Conservation (phyloP, 441 rosid genomes). For the Erodium chrysanthum region DNA sequence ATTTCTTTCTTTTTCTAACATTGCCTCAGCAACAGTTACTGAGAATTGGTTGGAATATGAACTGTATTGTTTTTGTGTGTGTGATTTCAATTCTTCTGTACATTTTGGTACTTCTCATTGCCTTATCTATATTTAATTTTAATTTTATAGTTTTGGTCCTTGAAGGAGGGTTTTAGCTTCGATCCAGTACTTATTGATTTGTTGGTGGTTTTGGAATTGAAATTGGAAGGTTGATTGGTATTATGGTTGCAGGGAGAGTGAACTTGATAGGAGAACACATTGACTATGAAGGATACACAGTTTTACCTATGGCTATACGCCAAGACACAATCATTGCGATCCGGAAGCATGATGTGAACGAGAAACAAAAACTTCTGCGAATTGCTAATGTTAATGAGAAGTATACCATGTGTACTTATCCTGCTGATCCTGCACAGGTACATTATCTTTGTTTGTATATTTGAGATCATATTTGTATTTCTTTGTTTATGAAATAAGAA, state of each 20-base stretch:
- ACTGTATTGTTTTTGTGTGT: too few relatives aligned
- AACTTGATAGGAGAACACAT: constrained; percentile 96
- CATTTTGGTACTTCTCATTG: neutral
- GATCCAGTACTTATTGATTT: neutral
- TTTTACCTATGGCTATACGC: constrained; percentile 90
- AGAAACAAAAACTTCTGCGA: constrained; percentile 41
- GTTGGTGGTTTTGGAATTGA: neutral
- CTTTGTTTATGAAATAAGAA: too few relatives aligned
- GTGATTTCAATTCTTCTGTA: too few relatives aligned
- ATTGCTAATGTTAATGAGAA: constrained; percentile 71
- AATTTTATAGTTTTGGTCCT: neutral
- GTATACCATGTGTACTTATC: constrained; percentile 57
- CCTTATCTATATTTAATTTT: neutral
- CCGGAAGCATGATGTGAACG: constrained; percentile 39
- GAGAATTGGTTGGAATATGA: constrained; percentile 16
- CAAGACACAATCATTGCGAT: constrained; percentile 82
- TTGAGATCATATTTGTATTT: neutral
- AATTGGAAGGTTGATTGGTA: neutral
- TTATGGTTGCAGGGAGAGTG: constrained; percentile 45
- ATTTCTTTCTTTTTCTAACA: neutral
- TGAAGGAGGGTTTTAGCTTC: neutral
- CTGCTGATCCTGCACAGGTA: constrained; percentile 82
- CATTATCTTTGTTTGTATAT: neutral
- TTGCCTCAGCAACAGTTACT: neutral
- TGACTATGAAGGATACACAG: constrained; percentile 98